Base-by-base conservation (phyloP, 805 yeast genomes). In the Ogataea dorogensis region DNA sequence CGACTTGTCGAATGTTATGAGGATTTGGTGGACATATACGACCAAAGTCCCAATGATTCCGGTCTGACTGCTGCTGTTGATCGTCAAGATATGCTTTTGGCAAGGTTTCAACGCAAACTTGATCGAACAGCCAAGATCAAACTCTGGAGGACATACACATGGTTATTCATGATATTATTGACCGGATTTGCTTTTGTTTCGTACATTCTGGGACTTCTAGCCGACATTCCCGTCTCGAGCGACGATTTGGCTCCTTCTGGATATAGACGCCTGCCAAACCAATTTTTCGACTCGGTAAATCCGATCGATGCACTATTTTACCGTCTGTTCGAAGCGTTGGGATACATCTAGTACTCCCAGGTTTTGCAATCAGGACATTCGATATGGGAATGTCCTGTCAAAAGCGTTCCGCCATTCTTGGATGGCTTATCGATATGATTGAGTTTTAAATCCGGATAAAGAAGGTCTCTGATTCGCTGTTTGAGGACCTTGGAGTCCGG, bases 401-500 rank as follows among this genome's bases (percentile, higher is more conserved):
- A 30, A 11, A 50, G 25, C 14, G 17, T 35, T 2, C 61, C 61
- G 24, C 44, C 36, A 17, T 50, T 45, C 11, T 40, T 40, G 31
- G 41, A 49, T 5, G 56, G 52, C 33, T 51, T 56, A 41, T 84
- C 93, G 9, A 81, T 68, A 59, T 84, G 94, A 6, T 87, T 88
- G 44, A 85, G 59, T 10, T 62, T 53, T 9, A 65, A 61, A 0
- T 59, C 65, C 0, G 87, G 88, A 31, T 65, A 72, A n/a, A 82
- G 59, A 5, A 61, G 51, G 44, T 79, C 75, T 43, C 93, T 61
- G 5, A 87, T 75, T 33, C 72, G 64, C 41, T 79, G 79, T 59
- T 88, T 87, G 45, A 88, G 61, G 11, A 77, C 71, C 54, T 87
- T 88, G 12, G 91, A 77, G 56, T 88, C 96, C 0, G 96, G 96